Conservation (phyloP, 192 early-diverging fungal genomes). For the Nowakowskiella sp. region DNA sequence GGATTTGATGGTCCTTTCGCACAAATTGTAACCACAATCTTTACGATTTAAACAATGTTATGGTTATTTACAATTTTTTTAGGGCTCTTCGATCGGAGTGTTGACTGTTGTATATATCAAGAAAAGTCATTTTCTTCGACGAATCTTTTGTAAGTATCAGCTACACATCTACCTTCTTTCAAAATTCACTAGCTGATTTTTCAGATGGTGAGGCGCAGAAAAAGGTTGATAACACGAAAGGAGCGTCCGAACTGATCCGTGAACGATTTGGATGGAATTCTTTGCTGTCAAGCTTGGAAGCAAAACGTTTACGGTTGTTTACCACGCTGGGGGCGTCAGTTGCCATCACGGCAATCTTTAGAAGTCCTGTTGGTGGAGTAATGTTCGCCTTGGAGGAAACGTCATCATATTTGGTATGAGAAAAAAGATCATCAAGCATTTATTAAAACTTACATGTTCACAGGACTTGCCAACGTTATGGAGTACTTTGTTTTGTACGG, state of each 20-base stretch:
- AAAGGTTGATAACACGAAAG: background rate
- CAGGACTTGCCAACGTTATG: constrained; percentile 18
- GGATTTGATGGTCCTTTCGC: constrained; percentile 30
- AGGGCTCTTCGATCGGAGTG: too few relatives aligned
- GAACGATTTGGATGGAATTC: constrained; percentile 10
- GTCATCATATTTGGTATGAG: constrained; percentile 21
- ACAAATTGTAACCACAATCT: constrained; percentile 23
- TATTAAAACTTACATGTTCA: background rate
- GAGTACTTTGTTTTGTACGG: constrained; percentile 20
- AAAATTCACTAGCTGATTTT: too few relatives aligned
- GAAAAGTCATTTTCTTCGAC: constrained; percentile 3
- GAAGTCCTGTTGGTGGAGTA: constrained; percentile 26
- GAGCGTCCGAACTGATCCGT: background rate
- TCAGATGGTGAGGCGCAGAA: background rate
- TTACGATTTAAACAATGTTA: constrained; percentile 10
- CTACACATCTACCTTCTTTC: too few relatives aligned
- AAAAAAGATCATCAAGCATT: background rate
- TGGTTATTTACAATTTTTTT: too few relatives aligned
- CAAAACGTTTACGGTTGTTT: constrained; percentile 21
- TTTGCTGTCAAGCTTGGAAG: constrained; percentile 19
- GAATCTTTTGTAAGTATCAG: constrained; percentile 9
- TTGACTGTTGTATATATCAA: too few relatives aligned
- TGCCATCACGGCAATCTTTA: constrained; percentile 28
- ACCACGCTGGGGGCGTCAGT: constrained; percentile 29
- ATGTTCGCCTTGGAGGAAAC: constrained; percentile 34